These are phyloP conservation scores for Exophiala aquamarina DNA, from an alignment of 2,329 filamentous ascomycete species.

Conservation along the genomic window DNA sequence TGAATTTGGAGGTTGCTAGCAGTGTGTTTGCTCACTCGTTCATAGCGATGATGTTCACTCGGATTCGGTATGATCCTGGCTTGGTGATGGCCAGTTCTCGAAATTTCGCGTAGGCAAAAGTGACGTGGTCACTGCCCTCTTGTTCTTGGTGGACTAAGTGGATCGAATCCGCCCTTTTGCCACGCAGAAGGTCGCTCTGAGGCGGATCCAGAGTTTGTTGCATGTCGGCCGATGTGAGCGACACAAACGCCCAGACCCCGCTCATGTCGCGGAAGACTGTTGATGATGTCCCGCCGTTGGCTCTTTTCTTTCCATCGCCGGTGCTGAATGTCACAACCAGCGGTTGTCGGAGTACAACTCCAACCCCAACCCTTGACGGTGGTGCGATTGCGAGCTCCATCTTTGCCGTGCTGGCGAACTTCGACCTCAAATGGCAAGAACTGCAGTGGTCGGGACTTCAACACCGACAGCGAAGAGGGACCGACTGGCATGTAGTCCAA, in stretches of 20 bases:
- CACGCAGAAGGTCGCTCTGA: constrained; percentile 22
- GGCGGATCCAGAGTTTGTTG: constrained; percentile 20
- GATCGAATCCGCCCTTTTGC: constrained; percentile 25
- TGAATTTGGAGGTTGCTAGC: no score
- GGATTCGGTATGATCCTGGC: constrained; percentile 25
- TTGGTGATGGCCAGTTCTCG: constrained; percentile 22
- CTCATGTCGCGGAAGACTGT: constrained; percentile 12
- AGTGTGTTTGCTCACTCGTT: constrained; percentile 21
- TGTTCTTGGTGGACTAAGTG: constrained; percentile 18
- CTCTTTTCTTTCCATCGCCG: constrained; percentile 1
- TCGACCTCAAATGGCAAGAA: no score
- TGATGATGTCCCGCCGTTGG: constrained; percentile 1
- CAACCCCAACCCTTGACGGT: constrained; percentile 19
- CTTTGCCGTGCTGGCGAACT: background rate
- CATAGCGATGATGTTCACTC: constrained; percentile 27
- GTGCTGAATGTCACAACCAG: constrained; percentile 21
- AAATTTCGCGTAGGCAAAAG: constrained; percentile 26
- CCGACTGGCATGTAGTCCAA: no score
- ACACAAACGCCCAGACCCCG: constrained; percentile 26
- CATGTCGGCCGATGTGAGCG: constrained; percentile 23
- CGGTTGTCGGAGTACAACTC: constrained; percentile 10
- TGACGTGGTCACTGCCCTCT: constrained; percentile 10
- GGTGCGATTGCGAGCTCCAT: constrained; percentile 25
- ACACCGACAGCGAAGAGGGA: no score
- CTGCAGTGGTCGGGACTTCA: background rate